Evolutionary conservation across 495 filamentous ascomycete species (phyloP).

Genomic region (Trichodelitschia bisporula): DNA sequence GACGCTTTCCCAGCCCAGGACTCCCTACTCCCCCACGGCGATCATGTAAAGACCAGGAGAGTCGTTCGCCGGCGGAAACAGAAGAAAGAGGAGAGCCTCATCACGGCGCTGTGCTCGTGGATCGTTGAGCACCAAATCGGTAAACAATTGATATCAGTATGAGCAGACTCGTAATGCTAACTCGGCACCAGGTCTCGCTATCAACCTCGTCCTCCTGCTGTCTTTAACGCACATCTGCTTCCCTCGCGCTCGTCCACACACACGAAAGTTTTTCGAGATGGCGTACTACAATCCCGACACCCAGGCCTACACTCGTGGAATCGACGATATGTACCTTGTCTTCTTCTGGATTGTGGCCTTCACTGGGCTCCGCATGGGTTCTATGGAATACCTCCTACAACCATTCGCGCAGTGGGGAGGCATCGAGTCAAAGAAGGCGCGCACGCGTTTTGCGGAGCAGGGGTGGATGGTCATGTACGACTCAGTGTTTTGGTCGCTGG

Average conservation of each 20-base stretch:
- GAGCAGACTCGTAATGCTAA: slow-evolving; percentile 4
- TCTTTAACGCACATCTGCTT: slow-evolving; percentile 53
- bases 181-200: slow-evolving; percentile 33
- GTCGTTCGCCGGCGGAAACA: no score
- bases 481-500: slow-evolving; percentile 49
- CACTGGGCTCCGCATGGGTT: slow-evolving; percentile 59
- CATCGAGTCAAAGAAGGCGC: slow-evolving; percentile 43
- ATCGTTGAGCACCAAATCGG: slow-evolving; percentile 13
- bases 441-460: slow-evolving; percentile 74
- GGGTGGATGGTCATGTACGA: slow-evolving; percentile 75
- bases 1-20: no score
- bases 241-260: slow-evolving; percentile 51
- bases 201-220: slow-evolving; percentile 56
- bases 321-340: slow-evolving; percentile 60
- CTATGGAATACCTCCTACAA: slow-evolving; percentile 65
- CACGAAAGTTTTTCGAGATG: slow-evolving; percentile 62
- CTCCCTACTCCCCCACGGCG: no score
- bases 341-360: slow-evolving; percentile 59
- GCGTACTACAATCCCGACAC: slow-evolving; percentile 51
- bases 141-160: slow-evolving; percentile 3
- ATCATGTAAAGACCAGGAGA: no score
- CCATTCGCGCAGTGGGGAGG: slow-evolving; percentile 47
- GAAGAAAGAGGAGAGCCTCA: slow-evolving; percentile 8
- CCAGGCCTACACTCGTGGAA: slow-evolving; percentile 45
- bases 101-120: slow-evolving; percentile 6